Evolutionary conservation across 2,329 filamentous ascomycete species (phyloP).

Genomic region (Pochonia chlamydosporia): DNA sequence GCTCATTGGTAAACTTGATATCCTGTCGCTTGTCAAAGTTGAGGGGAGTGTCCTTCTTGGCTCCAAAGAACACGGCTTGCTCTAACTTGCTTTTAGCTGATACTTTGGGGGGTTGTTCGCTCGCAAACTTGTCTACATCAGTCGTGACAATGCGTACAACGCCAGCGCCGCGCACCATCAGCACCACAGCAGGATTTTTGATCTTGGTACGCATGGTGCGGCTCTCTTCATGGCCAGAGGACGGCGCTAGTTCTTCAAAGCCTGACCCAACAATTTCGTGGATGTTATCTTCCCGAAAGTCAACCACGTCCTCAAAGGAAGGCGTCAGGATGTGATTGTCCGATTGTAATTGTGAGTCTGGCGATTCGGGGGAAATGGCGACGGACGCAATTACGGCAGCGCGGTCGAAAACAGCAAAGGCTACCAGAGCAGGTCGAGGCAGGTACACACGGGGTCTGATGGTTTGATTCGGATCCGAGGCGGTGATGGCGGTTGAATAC

Average conservation of each 20-base stretch:
- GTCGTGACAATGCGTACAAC: constrained; percentile 53
- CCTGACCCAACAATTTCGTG: constrained; percentile 61
- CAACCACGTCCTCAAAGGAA: constrained; percentile 80
- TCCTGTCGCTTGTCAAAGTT: constrained; percentile 67
- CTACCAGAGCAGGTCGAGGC: constrained; percentile 71
- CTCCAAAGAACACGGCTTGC: constrained; percentile 90
- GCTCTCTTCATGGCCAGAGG: constrained; percentile 35
- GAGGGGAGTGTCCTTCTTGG: constrained; percentile 77
- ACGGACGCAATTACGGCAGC: constrained; percentile 75
- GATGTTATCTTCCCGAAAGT: constrained; percentile 62
- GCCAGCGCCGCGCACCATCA: constrained; percentile 58
- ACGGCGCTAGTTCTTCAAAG: constrained; percentile 49
- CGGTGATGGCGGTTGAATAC: constrained; percentile 49
- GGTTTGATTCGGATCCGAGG: constrained; percentile 26
- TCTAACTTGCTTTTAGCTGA: constrained; percentile 87
- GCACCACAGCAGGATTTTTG: constrained; percentile 56
- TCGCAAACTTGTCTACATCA: constrained; percentile 54
- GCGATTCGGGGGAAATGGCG: constrained; percentile 58
- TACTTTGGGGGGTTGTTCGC: constrained; percentile 53
- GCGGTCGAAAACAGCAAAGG: constrained; percentile 74
- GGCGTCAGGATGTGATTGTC: constrained; percentile 58
- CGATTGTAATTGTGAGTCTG: constrained; percentile 68
- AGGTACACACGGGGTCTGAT: constrained; percentile 64
- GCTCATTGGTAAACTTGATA: constrained; percentile 59
- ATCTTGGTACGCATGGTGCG: constrained; percentile 47